Evolutionary conservation across 805 yeast genomes (phyloP), one percentile per base, ranked within the genome.

Genomic region (Hanseniaspora pseudoguilliermondii): DNA sequence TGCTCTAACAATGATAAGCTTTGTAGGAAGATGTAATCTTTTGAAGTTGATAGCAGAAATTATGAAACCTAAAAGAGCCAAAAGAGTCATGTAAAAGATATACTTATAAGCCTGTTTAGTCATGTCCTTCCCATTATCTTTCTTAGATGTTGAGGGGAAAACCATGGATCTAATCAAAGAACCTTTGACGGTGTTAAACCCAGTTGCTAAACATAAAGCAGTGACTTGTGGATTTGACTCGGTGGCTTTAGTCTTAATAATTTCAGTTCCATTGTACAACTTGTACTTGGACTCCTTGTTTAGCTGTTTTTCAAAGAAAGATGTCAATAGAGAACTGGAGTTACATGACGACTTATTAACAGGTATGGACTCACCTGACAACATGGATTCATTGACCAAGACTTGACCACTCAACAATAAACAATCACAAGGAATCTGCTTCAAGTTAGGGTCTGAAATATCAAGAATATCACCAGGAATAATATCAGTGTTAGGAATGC

Each of bases 281-380:
- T 81, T 85, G 1, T 93, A 85, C 61, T 79, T 83, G 1, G 95
- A 79, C 29, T 46, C 56, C 9, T 43, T 44, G 11, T 41, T 13
- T 21, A 53, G 11, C 11, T 39, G 29, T 15, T 46, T 46, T 7
- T 39, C 35, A 32, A 53, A 53, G 29, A 53, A 53, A 2, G 50
- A 35, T 20, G 18, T 11, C 54, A 90, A 72, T n/a, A 73, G 69
- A 15, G 83, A 75, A 16, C 77, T 75, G 1, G 75, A 70, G 1
- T 93, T 87, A 29, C 55, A 50, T 1, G 86, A 77, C 11, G 74
- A 59, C 66, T 93, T 93, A 0, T 96, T 80, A 2, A 93, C 96
- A 0, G 99, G 98, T 1, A 93, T 97, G 53, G 96, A 88, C 67
- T 93, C 99, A 41, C 99, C 99, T 0, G 99, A 93, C 21, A 93